Evolutionary conservation across 352 stramenopile species (phyloP), one percentile per base, ranked within the genome.

Genomic region (Phytophthora pluvialis): DNA sequence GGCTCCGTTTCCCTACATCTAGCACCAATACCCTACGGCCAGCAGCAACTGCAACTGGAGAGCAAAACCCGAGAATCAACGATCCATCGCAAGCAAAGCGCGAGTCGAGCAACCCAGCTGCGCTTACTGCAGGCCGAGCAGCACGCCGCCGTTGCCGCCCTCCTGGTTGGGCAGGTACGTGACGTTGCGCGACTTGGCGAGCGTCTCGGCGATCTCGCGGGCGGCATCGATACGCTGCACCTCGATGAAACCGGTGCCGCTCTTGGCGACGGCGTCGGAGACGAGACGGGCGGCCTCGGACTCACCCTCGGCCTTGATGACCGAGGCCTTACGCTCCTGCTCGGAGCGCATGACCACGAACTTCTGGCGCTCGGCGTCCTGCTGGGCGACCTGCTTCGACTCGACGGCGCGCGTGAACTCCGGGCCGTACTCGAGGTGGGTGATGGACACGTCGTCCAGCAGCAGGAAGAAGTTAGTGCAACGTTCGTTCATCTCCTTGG

Each of bases 391-490:
- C 83, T 99, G 98, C 89, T 99, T 99, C 60, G 94, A 78, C 88
- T 99, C 98, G 83, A 99, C 99, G 70, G 98, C 98, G 69, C 98
- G 98, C 72, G 98, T 99, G 80, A 99, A 99, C 74, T 99, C 98
- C 10, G 86, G 75, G 48, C 97, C 96, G 84, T 99, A 99, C 63
- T 98, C 98, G 52, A 99, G 89, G 82, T 99, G 98, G 50, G 98
- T 99, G 77, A 99, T 99, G 47, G 97, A 98, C 64, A 99, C 98
- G 75, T 99, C 98, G 72, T 99, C 98, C 64, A 99, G 88, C 43
- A 96, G 95, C 48, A 99, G 79, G 88, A 99, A 95, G 80, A 99
- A 99, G 61, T 98, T 88, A 59, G 89, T 87, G 31, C 97, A 98
- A 54, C 98, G 92, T 68, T 98, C 93, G 60, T 96, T 97, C 59